These are phyloP conservation scores for Candida gorgasii DNA, from an alignment of 805 yeast species.

Conservation along the genomic window DNA sequence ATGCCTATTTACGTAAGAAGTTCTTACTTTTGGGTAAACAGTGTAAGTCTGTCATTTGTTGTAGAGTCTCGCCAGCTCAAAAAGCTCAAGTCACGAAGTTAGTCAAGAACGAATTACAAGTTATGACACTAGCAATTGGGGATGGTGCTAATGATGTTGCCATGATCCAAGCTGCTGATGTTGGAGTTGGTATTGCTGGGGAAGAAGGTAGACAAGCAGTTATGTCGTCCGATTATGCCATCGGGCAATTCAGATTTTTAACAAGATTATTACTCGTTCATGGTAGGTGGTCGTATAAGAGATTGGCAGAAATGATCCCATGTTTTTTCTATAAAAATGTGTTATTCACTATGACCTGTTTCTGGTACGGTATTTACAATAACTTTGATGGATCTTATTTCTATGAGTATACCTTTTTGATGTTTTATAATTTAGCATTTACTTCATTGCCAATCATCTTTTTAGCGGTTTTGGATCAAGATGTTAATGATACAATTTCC, in stretches of 20 bases:
- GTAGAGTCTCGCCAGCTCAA: constrained; percentile 83
- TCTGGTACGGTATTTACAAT: constrained; percentile 73
- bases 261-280: constrained; percentile 68
- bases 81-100: constrained; percentile 72
- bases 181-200: constrained; percentile 86
- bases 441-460: constrained; percentile 78
- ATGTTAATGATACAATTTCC: constrained; percentile 64
- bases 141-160: constrained; percentile 89
- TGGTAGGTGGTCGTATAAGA: constrained; percentile 80
- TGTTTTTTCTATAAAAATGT: constrained; percentile 78
- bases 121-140: constrained; percentile 80
- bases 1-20: constrained; percentile 36
- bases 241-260: constrained; percentile 75
- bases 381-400: constrained; percentile 75
- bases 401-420: constrained; percentile 75
- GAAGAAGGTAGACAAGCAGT: constrained; percentile 87
- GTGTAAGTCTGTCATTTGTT: constrained; percentile 77
- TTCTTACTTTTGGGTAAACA: constrained; percentile 73
- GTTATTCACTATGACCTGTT: constrained; percentile 68
- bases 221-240: constrained; percentile 81
- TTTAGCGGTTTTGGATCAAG: constrained; percentile 74
- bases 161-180: constrained; percentile 84
- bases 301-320: constrained; percentile 77
- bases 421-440: constrained; percentile 78
- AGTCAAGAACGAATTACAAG: constrained; percentile 64